Conservation (phyloP, 345 rosid species). For the Boechera stricta region DNA sequence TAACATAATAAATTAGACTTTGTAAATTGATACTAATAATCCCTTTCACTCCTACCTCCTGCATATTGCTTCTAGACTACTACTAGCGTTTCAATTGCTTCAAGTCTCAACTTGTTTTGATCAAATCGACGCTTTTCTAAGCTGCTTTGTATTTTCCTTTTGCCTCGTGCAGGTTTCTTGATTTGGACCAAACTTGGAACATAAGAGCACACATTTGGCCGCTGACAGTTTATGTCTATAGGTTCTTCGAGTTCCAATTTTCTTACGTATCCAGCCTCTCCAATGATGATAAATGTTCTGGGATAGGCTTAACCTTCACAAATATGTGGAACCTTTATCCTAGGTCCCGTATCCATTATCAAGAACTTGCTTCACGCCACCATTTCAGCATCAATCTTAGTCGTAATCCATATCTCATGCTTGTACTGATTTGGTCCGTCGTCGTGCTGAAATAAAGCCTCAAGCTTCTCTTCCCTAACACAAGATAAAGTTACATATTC, state of each 20-base stretch:
- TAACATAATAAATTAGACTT: neutral
- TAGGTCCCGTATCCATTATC: neutral
- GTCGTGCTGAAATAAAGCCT: neutral
- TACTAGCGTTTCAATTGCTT: neutral
- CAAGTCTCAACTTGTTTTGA: constrained; percentile 2
- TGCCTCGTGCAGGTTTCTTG: neutral
- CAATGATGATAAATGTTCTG: neutral
- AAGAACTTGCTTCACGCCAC: neutral
- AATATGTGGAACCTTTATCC: neutral
- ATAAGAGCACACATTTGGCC: neutral
- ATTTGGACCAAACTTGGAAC: constrained; percentile 8
- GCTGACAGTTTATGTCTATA: too few species aligned
- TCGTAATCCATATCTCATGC: neutral
- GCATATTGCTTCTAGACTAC: neutral
- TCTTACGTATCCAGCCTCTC: neutral
- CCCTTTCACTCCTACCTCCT: neutral
- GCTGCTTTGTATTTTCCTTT: neutral
- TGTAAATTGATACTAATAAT: neutral
- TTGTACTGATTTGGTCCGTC: neutral
- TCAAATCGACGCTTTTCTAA: neutral
- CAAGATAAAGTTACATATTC: neutral
- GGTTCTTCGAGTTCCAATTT: neutral
- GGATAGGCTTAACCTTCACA: neutral
- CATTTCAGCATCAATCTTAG: neutral
- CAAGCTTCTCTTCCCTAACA: neutral